Base-by-base conservation (phyloP, 164 flowering plant species). In the Macadamia integrifolia region DNA sequence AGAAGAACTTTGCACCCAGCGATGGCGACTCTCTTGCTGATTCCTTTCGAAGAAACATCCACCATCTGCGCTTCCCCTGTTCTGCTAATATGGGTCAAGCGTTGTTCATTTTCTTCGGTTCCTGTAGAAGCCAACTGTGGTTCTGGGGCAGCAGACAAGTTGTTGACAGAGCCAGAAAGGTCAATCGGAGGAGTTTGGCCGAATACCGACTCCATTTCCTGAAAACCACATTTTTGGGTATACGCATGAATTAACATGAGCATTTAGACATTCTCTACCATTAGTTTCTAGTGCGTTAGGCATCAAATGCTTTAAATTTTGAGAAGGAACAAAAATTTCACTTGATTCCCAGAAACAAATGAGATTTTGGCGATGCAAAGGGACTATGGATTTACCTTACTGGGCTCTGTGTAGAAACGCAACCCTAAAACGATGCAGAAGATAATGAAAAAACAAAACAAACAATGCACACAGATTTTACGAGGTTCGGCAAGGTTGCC, bases 191-290 rank as follows among this genome's bases (percentile, higher is more conserved):
- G 89, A 56, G 92, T 77, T 64, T 83, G 86, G 32, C 99, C 99
- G 71, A 92, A 92, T 14, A 94, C 78, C 7, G 84, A 80, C 69
- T 90, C 98, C 93, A 94, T 87, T 77, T 94, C 98, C 99, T 94
- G 78, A 69, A 69, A 71, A 66, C 29, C 23, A 23, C 23, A 23
- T 23, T 23, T 23, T 23, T 23, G 23, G 23, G 23, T 23, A 23
- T 23, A 23, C 23, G 23, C 23, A 23, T 23, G 5, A 35, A 1
- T 6, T 5, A 18, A 6, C 3, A 40, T 3, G 14, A 1, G 5
- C 5, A n/a, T n/a, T n/a, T n/a, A n/a, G n/a, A n/a, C n/a, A n/a
- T n/a, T n/a, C n/a, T 58, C 71, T 95, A 92, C 83, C 83, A 65
- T 89, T 91, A 60, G 87, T 80, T 74, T 89, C 95, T 0, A 23